A percentile compares a stretch with the other conserved stretches of the same genome.
Evolutionary conservation across 2,329 filamentous ascomycete species (phyloP).

Genomic region (Diplodia sapinea): DNA sequence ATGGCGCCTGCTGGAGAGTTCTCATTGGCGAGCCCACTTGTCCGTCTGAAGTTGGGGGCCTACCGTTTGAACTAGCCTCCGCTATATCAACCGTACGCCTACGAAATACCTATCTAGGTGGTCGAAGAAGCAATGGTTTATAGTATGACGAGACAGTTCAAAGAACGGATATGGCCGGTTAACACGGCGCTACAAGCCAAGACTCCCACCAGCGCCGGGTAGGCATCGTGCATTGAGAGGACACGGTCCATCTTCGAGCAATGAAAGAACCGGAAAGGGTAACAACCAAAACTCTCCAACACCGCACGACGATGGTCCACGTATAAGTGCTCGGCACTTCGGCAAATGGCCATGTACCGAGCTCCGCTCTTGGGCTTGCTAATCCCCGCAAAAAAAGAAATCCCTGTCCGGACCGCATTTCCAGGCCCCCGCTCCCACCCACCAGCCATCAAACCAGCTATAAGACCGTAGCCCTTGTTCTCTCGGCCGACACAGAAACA

Average conservation of each 20-base stretch:
- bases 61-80: background rate
- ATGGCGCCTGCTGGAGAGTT: background rate
- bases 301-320: background rate
- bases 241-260: background rate
- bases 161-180: background rate
- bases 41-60: background rate
- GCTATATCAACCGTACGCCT: background rate
- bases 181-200: background rate
- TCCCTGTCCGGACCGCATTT: background rate
- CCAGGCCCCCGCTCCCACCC: background rate
- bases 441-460: background rate
- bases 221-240: background rate
- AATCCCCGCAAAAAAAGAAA: too few species aligned
- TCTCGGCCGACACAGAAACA: background rate
- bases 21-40: background rate
- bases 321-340: background rate
- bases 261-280: background rate
- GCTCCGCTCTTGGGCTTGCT: background rate
- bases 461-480: background rate
- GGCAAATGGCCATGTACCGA: background rate
- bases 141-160: background rate
- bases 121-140: background rate
- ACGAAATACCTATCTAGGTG: background rate
- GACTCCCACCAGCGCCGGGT: background rate
- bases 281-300: background rate